Percentiles rank a stretch among this genome's conserved stretches.
Evolutionary conservation across 306 rosid species (phyloP).

Genomic region (Mucuna pruriens): DNA sequence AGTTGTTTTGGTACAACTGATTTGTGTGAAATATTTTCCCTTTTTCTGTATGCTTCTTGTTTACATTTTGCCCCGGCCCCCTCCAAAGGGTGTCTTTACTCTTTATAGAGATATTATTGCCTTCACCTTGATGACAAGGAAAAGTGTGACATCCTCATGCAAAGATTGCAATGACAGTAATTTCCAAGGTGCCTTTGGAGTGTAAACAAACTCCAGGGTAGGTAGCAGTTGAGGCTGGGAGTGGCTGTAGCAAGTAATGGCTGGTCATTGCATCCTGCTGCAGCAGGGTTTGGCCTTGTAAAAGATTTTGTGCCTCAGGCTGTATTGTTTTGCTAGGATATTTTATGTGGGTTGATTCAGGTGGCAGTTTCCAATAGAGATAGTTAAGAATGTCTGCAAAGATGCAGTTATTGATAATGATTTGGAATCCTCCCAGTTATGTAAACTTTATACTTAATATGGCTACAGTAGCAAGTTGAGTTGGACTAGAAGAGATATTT

Average conservation of each 20-base stretch:
- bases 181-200: slow-evolving; percentile 32
- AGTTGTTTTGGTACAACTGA: slow-evolving; percentile 38
- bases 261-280: slow-evolving; percentile 18
- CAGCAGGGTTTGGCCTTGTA: slow-evolving; percentile 1
- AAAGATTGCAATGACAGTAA: slow-evolving; percentile 15
- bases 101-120: neutral
- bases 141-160: neutral
- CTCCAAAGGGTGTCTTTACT: neutral
- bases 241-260: slow-evolving; percentile 22
- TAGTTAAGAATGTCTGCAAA: slow-evolving; percentile 16
- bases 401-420: slow-evolving; percentile 14
- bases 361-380: neutral
- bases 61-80: neutral
- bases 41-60: slow-evolving; percentile 20
- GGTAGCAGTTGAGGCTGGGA: slow-evolving; percentile 26
- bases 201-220: slow-evolving; percentile 17
- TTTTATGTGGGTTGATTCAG: slow-evolving; percentile 26
- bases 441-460: slow-evolving; percentile 29
- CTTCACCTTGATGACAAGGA: slow-evolving; percentile 23
- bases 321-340: slow-evolving; percentile 10
- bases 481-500: no score
- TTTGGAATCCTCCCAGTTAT: neutral
- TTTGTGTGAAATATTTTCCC: slow-evolving; percentile 48
- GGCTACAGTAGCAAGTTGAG: neutral
- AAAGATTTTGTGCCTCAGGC: slow-evolving; percentile 3